Conservation (phyloP, 2,329 filamentous ascomycete species). For the Coniosporium tulheliwenetii region DNA sequence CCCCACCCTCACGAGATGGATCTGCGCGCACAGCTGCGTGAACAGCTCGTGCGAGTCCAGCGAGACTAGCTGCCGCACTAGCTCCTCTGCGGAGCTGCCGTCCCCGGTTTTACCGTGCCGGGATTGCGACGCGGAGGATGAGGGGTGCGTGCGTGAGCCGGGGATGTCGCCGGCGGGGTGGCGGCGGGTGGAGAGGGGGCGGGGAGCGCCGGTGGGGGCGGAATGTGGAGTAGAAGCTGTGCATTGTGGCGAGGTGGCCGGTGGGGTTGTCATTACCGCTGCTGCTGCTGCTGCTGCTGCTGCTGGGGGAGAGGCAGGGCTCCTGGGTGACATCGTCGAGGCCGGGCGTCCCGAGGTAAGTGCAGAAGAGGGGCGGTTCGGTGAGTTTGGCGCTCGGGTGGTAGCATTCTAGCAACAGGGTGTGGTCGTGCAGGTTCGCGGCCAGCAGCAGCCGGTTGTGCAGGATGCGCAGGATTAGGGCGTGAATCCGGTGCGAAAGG, state of each 20-base stretch:
- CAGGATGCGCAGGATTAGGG: slow-evolving; percentile 45
- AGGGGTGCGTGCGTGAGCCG: slow-evolving; percentile 24
- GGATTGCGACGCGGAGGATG: slow-evolving; percentile 4
- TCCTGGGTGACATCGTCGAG: slow-evolving; percentile 22
- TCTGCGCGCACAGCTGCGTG: slow-evolving; percentile 54
- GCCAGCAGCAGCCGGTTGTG: slow-evolving; percentile 47
- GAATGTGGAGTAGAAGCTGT: no score
- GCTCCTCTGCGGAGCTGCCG: slow-evolving; percentile 4
- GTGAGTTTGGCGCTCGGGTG: slow-evolving; percentile 54
- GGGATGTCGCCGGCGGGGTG: slow-evolving; percentile 32
- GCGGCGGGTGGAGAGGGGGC: slow-evolving; percentile 2
- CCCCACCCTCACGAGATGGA: slow-evolving; percentile 52
- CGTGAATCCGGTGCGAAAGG: slow-evolving; percentile 48
- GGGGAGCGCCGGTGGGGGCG: no score
- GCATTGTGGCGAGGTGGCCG: no score
- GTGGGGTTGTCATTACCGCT: no score
- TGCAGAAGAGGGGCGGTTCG: slow-evolving; percentile 54
- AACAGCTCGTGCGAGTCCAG: slow-evolving; percentile 59
- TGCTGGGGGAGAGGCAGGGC: slow-evolving; percentile 48
- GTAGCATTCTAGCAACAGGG: slow-evolving; percentile 64
- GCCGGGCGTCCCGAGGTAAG: slow-evolving; percentile 48
- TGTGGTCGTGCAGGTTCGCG: slow-evolving; percentile 42
- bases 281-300: slow-evolving; percentile 21
- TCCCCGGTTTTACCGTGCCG: background rate
- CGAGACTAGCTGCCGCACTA: slow-evolving; percentile 43